Evolutionary conservation across 352 stramenopile genomes (phyloP).

Genomic region (Peronospora destructor): DNA sequence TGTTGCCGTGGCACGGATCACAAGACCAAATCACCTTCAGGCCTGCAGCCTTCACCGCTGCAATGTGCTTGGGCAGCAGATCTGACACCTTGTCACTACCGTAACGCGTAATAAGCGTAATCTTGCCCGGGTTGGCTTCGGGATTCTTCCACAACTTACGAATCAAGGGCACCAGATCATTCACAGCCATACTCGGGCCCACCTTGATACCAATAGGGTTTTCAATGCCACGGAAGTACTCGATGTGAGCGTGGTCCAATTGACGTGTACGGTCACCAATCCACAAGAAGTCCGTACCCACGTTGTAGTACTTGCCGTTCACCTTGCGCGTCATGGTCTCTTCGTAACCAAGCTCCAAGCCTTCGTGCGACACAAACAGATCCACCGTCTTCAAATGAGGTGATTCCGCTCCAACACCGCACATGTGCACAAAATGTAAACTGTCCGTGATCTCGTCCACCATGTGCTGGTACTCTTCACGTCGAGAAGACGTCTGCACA

Average conservation of each 20-base stretch:
- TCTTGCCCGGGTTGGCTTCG: constrained; percentile 89
- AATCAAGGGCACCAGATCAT: constrained; percentile 94
- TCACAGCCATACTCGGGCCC: constrained; percentile 91
- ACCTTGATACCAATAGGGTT: constrained; percentile 99
- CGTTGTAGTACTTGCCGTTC: constrained; percentile 95
- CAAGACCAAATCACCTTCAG: constrained; percentile 95
- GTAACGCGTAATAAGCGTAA: constrained; percentile 98
- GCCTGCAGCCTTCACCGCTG: constrained; percentile 91
- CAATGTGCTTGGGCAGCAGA: constrained; percentile 93
- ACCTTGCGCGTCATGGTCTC: constrained; percentile 94
- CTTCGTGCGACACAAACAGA: constrained; percentile 98
- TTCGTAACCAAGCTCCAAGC: constrained; percentile 96
- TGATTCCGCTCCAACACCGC: constrained; percentile 89
- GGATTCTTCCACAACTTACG: constrained; percentile 92
- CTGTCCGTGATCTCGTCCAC: constrained; percentile 95
- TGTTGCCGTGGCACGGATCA: constrained; percentile 96
- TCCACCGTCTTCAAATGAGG: constrained; percentile 91
- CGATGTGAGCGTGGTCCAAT: constrained; percentile 95
- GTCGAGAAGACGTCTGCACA: constrained; percentile 91
- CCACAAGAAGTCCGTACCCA: constrained; percentile 97
- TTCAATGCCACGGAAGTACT: constrained; percentile 96
- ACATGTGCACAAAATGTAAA: constrained; percentile 93
- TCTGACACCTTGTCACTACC: constrained; percentile 90
- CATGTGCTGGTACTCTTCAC: constrained; percentile 93
- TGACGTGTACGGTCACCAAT: constrained; percentile 97